phyloP scores from a whole-genome alignment of 1,284 basidiomycete species.

The Austroboletus niveus region DNA sequence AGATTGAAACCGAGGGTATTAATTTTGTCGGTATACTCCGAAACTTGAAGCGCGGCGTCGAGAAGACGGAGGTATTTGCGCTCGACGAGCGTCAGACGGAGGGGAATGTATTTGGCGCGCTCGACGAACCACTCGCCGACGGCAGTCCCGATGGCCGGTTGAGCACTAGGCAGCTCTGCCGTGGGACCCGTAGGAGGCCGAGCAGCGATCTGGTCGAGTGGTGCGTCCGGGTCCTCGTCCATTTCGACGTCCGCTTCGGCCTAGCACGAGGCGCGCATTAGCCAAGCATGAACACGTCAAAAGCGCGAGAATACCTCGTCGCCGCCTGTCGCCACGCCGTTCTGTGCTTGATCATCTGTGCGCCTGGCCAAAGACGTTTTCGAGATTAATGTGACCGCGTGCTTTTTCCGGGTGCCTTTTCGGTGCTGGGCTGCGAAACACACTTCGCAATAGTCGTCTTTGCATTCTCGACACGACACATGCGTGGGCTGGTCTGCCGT shows the following conservation, averaged over 20 bases:
- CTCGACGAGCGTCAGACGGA: slow-evolving; percentile 68
- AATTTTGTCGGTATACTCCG: slow-evolving; percentile 84
- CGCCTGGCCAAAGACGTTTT: slow-evolving; percentile 12
- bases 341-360: slow-evolving; percentile 18
- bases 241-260: slow-evolving; percentile 34
- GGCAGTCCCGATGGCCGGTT: slow-evolving; percentile 53
- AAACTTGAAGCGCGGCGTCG: slow-evolving; percentile 76
- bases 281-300: neutral
- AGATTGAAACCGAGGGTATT: slow-evolving; percentile 72
- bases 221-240: slow-evolving; percentile 47
- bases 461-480: slow-evolving; percentile 65
- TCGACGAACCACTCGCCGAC: slow-evolving; percentile 83
- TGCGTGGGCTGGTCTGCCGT: slow-evolving; percentile 74
- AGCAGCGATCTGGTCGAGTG: slow-evolving; percentile 37
- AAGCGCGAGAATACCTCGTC: slow-evolving; percentile 16
- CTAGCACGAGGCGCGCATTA: slow-evolving; percentile 13
- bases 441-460: slow-evolving; percentile 74
- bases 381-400: slow-evolving; percentile 51
- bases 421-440: slow-evolving; percentile 80
- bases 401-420: slow-evolving; percentile 70
- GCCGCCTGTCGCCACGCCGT: slow-evolving; percentile 9
- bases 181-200: slow-evolving; percentile 33
- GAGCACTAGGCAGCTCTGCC: slow-evolving; percentile 43
- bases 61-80: slow-evolving; percentile 78
- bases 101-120: slow-evolving; percentile 71